Percentiles rank a stretch among this genome's conserved stretches.
Evolutionary conservation across 2,329 filamentous ascomycete species (phyloP).

Genomic region (Myrmaecium sp.): DNA sequence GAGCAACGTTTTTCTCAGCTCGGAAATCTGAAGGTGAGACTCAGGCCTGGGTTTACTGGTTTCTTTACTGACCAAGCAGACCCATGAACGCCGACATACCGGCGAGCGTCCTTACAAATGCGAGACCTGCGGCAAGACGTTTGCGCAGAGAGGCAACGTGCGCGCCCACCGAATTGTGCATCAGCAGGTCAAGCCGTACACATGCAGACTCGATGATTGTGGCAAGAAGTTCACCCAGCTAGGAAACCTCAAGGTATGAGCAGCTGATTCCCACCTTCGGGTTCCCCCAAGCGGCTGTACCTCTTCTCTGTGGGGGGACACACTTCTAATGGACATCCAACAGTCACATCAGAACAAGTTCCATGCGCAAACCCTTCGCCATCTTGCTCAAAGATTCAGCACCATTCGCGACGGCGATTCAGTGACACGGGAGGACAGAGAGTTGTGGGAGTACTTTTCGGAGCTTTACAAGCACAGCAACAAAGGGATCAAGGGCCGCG

Average conservation of each 20-base stretch:
- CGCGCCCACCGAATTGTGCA: constrained; percentile 72
- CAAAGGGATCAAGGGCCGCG: constrained; percentile 93
- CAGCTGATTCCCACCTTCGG: neutral
- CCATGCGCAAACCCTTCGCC: constrained; percentile 56
- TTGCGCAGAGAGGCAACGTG: constrained; percentile 75
- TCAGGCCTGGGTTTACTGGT: constrained; percentile 6
- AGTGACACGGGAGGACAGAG: constrained; percentile 52
- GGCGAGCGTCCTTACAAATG: constrained; percentile 75
- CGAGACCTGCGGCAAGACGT: constrained; percentile 61
- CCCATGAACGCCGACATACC: constrained; percentile 73
- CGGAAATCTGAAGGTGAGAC: constrained; percentile 67
- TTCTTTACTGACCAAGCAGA: no score
- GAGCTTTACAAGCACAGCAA: constrained; percentile 94
- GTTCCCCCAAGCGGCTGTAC: neutral
- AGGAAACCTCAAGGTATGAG: constrained; percentile 69
- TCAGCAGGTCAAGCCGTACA: constrained; percentile 57
- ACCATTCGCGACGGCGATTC: constrained; percentile 42
- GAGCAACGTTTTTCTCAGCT: constrained; percentile 72
- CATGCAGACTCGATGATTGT: constrained; percentile 68
- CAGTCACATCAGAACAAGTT: constrained; percentile 91
- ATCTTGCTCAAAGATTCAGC: constrained; percentile 55
- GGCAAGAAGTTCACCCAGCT: constrained; percentile 78
- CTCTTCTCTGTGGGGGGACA: neutral
- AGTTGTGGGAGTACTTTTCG: constrained; percentile 71
- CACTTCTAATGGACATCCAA: constrained; percentile 5